Percentiles rank a stretch among this genome's conserved stretches.
phyloP scores from a whole-genome alignment of 2,329 filamentous ascomycete genomes.

The Knoxdaviesia capensis region DNA sequence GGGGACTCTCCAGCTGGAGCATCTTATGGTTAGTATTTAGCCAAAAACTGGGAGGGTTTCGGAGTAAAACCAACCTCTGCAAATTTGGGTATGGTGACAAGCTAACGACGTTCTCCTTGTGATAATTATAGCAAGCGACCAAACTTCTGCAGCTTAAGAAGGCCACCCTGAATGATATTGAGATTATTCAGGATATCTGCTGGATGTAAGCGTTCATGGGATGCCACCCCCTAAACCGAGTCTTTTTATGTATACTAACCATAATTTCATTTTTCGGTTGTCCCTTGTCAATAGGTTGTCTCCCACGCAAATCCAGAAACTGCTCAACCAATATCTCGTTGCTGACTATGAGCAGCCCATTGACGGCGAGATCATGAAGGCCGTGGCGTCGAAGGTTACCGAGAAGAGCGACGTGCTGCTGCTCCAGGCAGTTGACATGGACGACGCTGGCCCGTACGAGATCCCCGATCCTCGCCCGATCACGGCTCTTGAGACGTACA shows the following conservation, averaged over 20 bases:
- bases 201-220: conserved; percentile 64
- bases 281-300: conserved; percentile 45
- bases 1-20: conserved; percentile 89
- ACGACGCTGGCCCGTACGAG: conserved; percentile 94
- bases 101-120: conserved; percentile 9
- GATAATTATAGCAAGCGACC: conserved; percentile 56
- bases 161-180: conserved; percentile 94
- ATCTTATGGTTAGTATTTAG: conserved; percentile 56
- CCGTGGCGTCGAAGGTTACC: conserved; percentile 85
- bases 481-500: conserved; percentile 92
- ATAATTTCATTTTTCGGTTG: conserved; percentile 1
- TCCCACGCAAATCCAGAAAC: conserved; percentile 96
- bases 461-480: conserved; percentile 94
- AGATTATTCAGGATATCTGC: conserved; percentile 99
- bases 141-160: conserved; percentile 98
- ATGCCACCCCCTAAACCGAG: no score
- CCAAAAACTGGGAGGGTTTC: no score
- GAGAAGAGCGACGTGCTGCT: conserved; percentile 96
- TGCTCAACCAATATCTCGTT: conserved; percentile 94
- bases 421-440: conserved; percentile 91
- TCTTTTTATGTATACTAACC: background rate
- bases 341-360: conserved; percentile 99
- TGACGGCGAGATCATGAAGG: conserved; percentile 99
- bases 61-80: background rate
- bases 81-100: background rate